Evolutionary conservation across 2,329 filamentous ascomycete genomes (phyloP).

Genomic region (Diaporthe caulivora): DNA sequence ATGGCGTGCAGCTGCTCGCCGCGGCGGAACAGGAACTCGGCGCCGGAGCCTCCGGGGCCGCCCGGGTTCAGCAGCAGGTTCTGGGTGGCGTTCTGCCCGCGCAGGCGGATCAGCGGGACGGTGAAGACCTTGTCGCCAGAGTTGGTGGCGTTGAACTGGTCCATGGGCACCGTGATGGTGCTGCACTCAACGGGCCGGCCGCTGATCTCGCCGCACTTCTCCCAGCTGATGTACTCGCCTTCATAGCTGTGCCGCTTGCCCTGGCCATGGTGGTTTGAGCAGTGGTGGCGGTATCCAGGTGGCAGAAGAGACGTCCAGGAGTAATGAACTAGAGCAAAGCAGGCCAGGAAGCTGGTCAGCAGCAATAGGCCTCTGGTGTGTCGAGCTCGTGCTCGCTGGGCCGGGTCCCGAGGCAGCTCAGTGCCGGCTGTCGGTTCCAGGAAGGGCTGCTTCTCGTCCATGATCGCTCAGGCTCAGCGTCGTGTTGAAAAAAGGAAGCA

Average conservation of each 20-base stretch:
- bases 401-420: background rate
- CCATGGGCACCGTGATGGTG: slow-evolving; percentile 59
- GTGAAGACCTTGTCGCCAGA: slow-evolving; percentile 54
- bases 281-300: background rate
- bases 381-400: no score
- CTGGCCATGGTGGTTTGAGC: background rate
- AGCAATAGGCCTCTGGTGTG: slow-evolving; percentile 8
- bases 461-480: background rate
- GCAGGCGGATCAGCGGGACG: slow-evolving; percentile 59
- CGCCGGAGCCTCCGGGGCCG: slow-evolving; percentile 60
- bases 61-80: slow-evolving; percentile 62
- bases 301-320: background rate
- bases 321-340: slow-evolving; percentile 4
- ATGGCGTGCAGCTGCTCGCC: slow-evolving; percentile 53
- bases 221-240: slow-evolving; percentile 55
- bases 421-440: background rate
- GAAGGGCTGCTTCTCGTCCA: slow-evolving; percentile 38
- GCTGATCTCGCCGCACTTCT: slow-evolving; percentile 53
- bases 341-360: slow-evolving; percentile 21
- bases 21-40: slow-evolving; percentile 50
- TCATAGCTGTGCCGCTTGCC: slow-evolving; percentile 42
- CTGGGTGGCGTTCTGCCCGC: slow-evolving; percentile 55
- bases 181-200: slow-evolving; percentile 56
- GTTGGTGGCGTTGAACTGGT: slow-evolving; percentile 55
- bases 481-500: background rate